Percentiles rank a stretch among this genome's conserved stretches.
Conservation (phyloP, 768 basidiomycete genomes). For the Lactarius sp. region DNA sequence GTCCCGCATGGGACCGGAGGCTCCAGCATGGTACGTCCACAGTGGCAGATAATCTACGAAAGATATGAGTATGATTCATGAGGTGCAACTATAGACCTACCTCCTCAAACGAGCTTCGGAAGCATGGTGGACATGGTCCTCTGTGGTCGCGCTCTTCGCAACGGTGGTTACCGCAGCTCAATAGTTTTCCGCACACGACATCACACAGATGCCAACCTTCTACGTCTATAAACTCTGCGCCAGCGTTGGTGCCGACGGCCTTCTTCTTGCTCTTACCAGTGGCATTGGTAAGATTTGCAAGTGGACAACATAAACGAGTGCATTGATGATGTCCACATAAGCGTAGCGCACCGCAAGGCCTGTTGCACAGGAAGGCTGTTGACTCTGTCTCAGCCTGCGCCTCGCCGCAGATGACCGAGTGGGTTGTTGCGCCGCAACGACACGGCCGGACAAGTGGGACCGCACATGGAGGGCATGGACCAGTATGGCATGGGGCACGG, state of each 20-base stretch:
- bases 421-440: slow-evolving; percentile 73
- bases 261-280: slow-evolving; percentile 58
- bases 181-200: slow-evolving; percentile 65
- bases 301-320: slow-evolving; percentile 79
- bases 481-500: slow-evolving; percentile 62
- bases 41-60: slow-evolving; percentile 66
- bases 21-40: slow-evolving; percentile 80
- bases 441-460: slow-evolving; percentile 72
- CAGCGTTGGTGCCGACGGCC: slow-evolving; percentile 32
- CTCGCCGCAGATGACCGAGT: slow-evolving; percentile 50
- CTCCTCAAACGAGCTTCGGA: slow-evolving; percentile 91
- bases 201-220: slow-evolving; percentile 82
- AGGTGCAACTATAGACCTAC: slow-evolving; percentile 35
- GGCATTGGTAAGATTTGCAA: slow-evolving; percentile 54
- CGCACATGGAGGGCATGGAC: slow-evolving; percentile 74
- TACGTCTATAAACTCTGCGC: slow-evolving; percentile 48
- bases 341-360: slow-evolving; percentile 69
- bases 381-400: slow-evolving; percentile 34
- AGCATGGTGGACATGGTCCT: slow-evolving; percentile 76
- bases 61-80: not conserved
- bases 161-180: slow-evolving; percentile 71
- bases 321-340: slow-evolving; percentile 88
- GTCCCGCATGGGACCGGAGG: slow-evolving; percentile 91
- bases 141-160: slow-evolving; percentile 82
- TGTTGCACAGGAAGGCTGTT: slow-evolving; percentile 71